Conservation (phyloP, 1,284 basidiomycete species). For the Irpex lacteus region DNA sequence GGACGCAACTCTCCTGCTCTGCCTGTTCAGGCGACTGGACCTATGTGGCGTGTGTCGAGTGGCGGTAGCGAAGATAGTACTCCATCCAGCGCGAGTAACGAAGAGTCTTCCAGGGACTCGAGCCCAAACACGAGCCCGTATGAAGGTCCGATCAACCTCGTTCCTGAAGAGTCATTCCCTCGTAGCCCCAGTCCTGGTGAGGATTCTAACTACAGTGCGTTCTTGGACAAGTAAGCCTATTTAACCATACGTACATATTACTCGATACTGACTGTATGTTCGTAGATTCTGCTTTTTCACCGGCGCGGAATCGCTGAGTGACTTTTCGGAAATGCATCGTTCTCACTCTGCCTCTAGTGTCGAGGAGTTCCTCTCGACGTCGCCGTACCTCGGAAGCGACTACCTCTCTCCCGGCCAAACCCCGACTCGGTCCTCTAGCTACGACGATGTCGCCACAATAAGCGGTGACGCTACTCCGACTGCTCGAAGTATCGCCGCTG, state of each 20-base stretch:
- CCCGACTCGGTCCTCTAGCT: conserved; percentile 30
- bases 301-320: conserved; percentile 38
- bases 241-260: conserved; percentile 1
- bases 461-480: conserved; percentile 30
- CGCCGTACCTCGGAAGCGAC: conserved; percentile 15
- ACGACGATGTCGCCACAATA: conserved; percentile 28
- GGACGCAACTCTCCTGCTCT: conserved; percentile 7
- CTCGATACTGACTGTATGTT: conserved; percentile 1
- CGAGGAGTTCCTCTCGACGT: conserved; percentile 42
- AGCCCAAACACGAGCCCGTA: conserved; percentile 19
- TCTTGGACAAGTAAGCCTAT: conserved; percentile 56
- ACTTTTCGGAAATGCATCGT: conserved; percentile 40
- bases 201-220: conserved; percentile 48
- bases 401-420: conserved; percentile 24
- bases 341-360: conserved; percentile 56
- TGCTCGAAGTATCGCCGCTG: conserved; percentile 15
- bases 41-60: conserved; percentile 24
- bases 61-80: conserved; percentile 55
- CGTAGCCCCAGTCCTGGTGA: conserved; percentile 19
- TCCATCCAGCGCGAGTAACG: conserved; percentile 42
- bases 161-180: conserved; percentile 3
- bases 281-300: conserved; percentile 77
- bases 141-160: conserved; percentile 6
- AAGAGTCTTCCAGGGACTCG: conserved; percentile 33
- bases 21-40: neutral